Base-by-base conservation (phyloP, 2,329 filamentous ascomycete genomes). In the Pseudogymnoascus sp. region DNA sequence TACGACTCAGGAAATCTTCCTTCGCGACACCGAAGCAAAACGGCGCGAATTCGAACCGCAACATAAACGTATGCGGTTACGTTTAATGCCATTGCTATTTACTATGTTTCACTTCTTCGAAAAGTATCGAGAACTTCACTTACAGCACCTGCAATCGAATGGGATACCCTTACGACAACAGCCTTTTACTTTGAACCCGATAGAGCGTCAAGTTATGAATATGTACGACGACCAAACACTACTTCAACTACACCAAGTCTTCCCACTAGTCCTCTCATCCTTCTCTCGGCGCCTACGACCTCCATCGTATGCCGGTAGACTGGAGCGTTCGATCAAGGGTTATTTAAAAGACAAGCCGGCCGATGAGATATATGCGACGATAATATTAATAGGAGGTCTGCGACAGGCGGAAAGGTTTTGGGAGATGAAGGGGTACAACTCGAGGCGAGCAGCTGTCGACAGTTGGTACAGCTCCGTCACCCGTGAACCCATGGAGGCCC, bases 71-170 rank as follows among this genome's bases (percentile, higher is more conserved):
- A 87, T 88, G 85, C 82, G 84, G 59, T 82, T 84, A 65, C 80
- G 85, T 60, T 75, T 88, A 8, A 85, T 87, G 63, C 85, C 85
- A 1, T 72, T 87, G 7, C 77, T 88, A 15, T 87, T 88, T 67
- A 87, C 84, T 11, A 77, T 87, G 23, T 87, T 87, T 67, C 85
- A 88, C 71, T 88, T 88, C 70, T 87, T 88, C 70, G 85, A 88
- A 71, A 85, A 79, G 0, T 87, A 86, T 69, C 82, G 85, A 64
- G 80, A 78, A 40, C 75, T 86, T 2, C 84, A 87, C 67, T 72
- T 86, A 7, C 75, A 83, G 67, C 83, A 84, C 65, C 78, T 88
- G 23, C 75, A 76, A 60, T 77, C 82, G 59, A 77, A 84, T 63
- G 75, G 74, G 40, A 80, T 82, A 11, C 76, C 84, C 4, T 68